A percentile compares a stretch with the other conserved stretches of the same genome.
Conservation (phyloP, 192 early-diverging fungal genomes). For the Backusella parvicylindrica region DNA sequence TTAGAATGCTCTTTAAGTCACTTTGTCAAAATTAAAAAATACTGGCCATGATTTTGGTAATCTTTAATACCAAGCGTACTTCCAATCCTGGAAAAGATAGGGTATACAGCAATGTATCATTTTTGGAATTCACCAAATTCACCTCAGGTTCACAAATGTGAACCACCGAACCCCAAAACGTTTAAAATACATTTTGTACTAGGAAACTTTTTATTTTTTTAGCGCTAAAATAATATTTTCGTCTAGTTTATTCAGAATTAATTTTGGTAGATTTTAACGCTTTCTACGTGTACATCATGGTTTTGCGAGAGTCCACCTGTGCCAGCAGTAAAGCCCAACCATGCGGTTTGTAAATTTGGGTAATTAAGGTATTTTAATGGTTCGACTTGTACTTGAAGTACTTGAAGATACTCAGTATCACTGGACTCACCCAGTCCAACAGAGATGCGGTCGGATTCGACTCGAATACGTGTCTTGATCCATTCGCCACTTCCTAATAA, state of each 20-base stretch:
- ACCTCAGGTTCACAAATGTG: too few species aligned
- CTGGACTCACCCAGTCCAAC: neutral
- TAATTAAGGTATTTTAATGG: neutral
- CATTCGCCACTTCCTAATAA: slow-evolving; percentile 24
- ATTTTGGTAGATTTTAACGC: neutral
- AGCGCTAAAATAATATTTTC: too few species aligned
- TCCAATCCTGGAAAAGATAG: too few species aligned
- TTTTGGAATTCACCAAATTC: too few species aligned
- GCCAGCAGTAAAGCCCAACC: slow-evolving; percentile 36
- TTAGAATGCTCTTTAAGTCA: too few species aligned
- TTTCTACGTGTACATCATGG: slow-evolving; percentile 16
- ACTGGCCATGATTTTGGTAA: too few species aligned
- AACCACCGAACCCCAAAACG: too few species aligned
- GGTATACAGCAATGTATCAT: too few species aligned
- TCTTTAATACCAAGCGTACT: too few species aligned
- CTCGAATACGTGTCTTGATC: slow-evolving; percentile 12
- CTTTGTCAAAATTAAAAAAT: too few species aligned
- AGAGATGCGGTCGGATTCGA: neutral
- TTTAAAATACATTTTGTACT: too few species aligned
- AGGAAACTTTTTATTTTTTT: too few species aligned
- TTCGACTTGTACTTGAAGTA: neutral
- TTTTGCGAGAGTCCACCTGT: slow-evolving; percentile 36
- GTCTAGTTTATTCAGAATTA: neutral
- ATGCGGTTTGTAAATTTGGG: neutral
- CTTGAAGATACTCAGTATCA: neutral